phyloP scores from a whole-genome alignment of 495 filamentous ascomycete genomes.

The Talaromyces wortmannii region DNA sequence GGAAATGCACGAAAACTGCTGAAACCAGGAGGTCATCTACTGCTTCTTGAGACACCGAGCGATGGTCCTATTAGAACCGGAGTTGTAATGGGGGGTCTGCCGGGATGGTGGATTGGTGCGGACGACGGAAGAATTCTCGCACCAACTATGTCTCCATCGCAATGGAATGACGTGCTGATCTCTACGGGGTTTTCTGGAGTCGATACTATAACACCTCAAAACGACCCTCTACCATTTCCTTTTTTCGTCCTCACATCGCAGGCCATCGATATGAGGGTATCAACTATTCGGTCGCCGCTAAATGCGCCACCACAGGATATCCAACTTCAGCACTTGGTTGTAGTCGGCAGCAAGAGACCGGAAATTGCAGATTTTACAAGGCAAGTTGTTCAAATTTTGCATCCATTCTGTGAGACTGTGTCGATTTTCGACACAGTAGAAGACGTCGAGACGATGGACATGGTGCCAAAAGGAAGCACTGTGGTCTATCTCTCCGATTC shows the following conservation, averaged over 20 bases:
- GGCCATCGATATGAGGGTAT: constrained; percentile 30
- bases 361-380: no score
- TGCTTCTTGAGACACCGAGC: constrained; percentile 41
- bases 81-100: constrained; percentile 7
- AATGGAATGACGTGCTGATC: constrained; percentile 35
- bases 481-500: constrained; percentile 40
- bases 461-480: constrained; percentile 6
- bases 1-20: constrained; percentile 13
- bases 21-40: constrained; percentile 36
- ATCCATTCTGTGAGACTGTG: no score
- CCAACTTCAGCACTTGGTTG: no score
- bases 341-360: no score
- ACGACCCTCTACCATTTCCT: constrained; percentile 11
- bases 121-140: constrained; percentile 5
- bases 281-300: constrained; percentile 15
- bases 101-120: constrained; percentile 17
- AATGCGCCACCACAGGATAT: no score
- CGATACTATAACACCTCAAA: constrained; percentile 25
- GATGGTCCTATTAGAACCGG: neutral
- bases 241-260: constrained; percentile 34
- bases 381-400: no score
- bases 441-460: neutral
- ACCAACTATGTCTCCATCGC: constrained; percentile 4
- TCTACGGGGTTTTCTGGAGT: constrained; percentile 40
- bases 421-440: neutral